Evolutionary conservation across 2,329 filamentous ascomycete genomes (phyloP).

Genomic region (Talaromyces sp.): DNA sequence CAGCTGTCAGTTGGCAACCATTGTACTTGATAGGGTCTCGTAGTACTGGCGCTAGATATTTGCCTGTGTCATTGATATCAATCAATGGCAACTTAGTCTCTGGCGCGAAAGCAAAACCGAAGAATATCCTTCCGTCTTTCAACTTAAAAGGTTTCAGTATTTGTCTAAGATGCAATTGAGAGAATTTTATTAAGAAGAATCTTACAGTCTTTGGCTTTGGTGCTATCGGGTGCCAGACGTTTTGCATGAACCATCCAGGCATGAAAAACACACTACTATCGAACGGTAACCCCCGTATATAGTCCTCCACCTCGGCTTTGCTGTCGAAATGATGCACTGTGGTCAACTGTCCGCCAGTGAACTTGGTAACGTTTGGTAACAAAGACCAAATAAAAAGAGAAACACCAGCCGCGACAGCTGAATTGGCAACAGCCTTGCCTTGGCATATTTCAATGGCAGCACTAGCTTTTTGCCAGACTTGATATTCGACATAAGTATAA

Average conservation of each 20-base stretch:
- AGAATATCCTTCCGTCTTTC: not conserved
- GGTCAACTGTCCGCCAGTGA: slow-evolving; percentile 26
- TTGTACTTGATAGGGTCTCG: not conserved
- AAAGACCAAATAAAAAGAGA: slow-evolving; percentile 27
- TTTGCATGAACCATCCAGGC: slow-evolving; percentile 53
- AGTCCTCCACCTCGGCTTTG: slow-evolving; percentile 52
- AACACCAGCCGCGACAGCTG: slow-evolving; percentile 20
- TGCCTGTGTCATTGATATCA: slow-evolving; percentile 32
- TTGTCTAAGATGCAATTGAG: not conserved
- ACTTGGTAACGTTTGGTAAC: slow-evolving; percentile 15
- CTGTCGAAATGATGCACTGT: slow-evolving; percentile 49
- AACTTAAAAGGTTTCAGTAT: not conserved
- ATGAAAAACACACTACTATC: slow-evolving; percentile 47
- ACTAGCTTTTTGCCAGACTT: not conserved
- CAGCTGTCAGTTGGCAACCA: not conserved
- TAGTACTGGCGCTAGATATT: slow-evolving; percentile 22
- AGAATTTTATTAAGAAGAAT: slow-evolving; percentile 12
- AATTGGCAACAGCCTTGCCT: slow-evolving; percentile 23
- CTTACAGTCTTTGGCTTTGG: slow-evolving; percentile 20
- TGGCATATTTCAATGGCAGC: slow-evolving; percentile 16
- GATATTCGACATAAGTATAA: too few species aligned
- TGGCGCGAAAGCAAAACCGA: slow-evolving; percentile 15
- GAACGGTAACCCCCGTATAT: slow-evolving; percentile 46
- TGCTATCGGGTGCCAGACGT: slow-evolving; percentile 27
- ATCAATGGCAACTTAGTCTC: slow-evolving; percentile 25